These are phyloP conservation scores for Pyrenula massariospora DNA, from an alignment of 495 filamentous ascomycete genomes.

Conservation along the genomic window DNA sequence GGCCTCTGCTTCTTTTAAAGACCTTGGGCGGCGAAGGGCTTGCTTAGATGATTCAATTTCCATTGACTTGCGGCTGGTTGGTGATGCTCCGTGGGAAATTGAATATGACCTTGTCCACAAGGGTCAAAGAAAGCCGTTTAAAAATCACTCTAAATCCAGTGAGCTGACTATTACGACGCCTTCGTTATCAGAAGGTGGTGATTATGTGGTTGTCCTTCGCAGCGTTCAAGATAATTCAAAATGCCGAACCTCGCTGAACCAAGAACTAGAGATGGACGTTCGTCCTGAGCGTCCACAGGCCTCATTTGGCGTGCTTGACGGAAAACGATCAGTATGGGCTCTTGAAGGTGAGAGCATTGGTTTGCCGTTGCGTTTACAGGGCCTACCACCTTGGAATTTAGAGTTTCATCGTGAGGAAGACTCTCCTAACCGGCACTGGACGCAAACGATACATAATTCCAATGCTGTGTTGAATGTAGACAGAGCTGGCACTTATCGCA, in stretches of 20 bases:
- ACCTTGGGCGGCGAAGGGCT: conserved; percentile 38
- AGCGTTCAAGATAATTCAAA: conserved; percentile 75
- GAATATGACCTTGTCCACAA: conserved; percentile 92
- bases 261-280: conserved; percentile 71
- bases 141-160: conserved; percentile 45
- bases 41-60: conserved; percentile 75
- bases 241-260: conserved; percentile 73
- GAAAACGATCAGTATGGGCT: conserved; percentile 55
- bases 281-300: conserved; percentile 76
- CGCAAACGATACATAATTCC: conserved; percentile 18
- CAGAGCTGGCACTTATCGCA: conserved; percentile 61
- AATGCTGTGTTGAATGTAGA: conserved; percentile 62
- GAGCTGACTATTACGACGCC: conserved; percentile 61
- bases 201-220: conserved; percentile 72
- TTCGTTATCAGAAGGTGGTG: conserved; percentile 63
- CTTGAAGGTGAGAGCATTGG: conserved; percentile 63
- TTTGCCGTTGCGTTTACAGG: conserved; percentile 73
- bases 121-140: conserved; percentile 63
- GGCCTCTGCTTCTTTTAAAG: conserved; percentile 63
- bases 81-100: conserved; percentile 75
- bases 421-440: conserved; percentile 17
- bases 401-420: conserved; percentile 55
- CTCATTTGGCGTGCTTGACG: conserved; percentile 71
- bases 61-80: conserved; percentile 60
- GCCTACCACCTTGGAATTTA: conserved; percentile 71